Evolutionary conservation across 257 asterid genomes (phyloP), one percentile per base, ranked within the genome.

Genomic region (Pogostemon cablin): DNA sequence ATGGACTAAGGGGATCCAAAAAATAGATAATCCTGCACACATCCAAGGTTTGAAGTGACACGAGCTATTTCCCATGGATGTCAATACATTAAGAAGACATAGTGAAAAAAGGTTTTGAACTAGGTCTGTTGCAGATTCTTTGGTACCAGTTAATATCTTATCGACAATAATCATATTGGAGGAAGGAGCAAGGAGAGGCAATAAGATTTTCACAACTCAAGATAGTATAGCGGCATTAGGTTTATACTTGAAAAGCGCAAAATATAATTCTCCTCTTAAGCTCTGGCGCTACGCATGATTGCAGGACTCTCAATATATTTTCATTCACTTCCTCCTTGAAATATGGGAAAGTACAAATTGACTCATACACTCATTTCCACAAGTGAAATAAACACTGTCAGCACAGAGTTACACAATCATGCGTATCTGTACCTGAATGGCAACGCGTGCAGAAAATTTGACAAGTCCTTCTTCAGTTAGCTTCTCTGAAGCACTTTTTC

Each of bases 391-490:
- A 37, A 35, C 41, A 46, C 56, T 52, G 38, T 65, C 68, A 64
- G 68, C 69, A 57, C 25, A 11, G 62, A 52, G 46, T 62, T 49
- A 35, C 63, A 58, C 17, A 37, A 47, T 52, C 52, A 62, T 43
- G 65, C 68, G 50, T 47, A 34, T 43, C 43, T 58, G 12, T 25
- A 86, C 96, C 98, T 89, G 96, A 74, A 91, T 89, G 66, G 93
- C 78, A 77, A 93, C 92, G 56, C 96, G 88, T 47, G 96, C 96
- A 65, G 97, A 87, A 72, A 89, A 89, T 80, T 89, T 91, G 81
- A 93, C 95, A 56, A 93, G 84, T 68, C 96, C 99, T 78, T 91
- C 99, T 82, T 93, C 98, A 73, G 81, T 78, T 67, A 93, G 96
- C 87, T 91, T 91, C 88, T 86, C 99, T 20, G 91, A 86, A 68